Evolutionary conservation across 2,329 filamentous ascomycete species (phyloP), one percentile per base, ranked within the genome.

Genomic region (Alternaria rosae): DNA sequence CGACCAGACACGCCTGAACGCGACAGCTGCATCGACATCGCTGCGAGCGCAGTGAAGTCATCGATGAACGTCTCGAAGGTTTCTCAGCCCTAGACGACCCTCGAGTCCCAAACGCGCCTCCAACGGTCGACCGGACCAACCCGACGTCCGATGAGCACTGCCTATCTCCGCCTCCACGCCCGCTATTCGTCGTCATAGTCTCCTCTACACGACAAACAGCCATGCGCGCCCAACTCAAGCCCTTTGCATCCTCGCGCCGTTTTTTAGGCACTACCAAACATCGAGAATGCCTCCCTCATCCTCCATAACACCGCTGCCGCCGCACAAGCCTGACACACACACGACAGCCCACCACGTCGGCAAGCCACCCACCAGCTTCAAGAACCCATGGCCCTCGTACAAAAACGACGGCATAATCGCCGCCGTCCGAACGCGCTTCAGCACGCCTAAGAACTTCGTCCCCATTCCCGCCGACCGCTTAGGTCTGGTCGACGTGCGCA

Each of bases 381-480:
- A 71, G 26, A 85, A 85, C 63, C 83, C 84, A 13, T 85, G 84
- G 84, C 80, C 82, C 20, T 85, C 83, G 3, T 78, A 78, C 56
- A 65, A 66, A 10, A 70, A 70, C 23, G 64, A 69, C 4, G 65
- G 71, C 15, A 41, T 79, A 1, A 20, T 67, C 6, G 61, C 72
- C 1, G 58, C 75, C 7, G 56, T 84, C 30, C 73, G 79, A 26
- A 72, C 74, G 9, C 76, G 80, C 10, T 79, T 83, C 58, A 76
- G 54, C 5, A 69, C 75, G 2, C 76, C 80, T 11, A 80, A 80
- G 52, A 82, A 83, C 62, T 83, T 81, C 56, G 79, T 83, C 0
- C 82, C 83, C 9, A 79, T 86, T 0, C 84, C 83, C 0, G 66
- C 73, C 12, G 70, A 74, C 17, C 77, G 80, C 11, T 67, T 69